A percentile compares a stretch with the other conserved stretches of the same genome.
phyloP scores from a whole-genome alignment of 139 green algal genomes.

The Penium margaritaceum region DNA sequence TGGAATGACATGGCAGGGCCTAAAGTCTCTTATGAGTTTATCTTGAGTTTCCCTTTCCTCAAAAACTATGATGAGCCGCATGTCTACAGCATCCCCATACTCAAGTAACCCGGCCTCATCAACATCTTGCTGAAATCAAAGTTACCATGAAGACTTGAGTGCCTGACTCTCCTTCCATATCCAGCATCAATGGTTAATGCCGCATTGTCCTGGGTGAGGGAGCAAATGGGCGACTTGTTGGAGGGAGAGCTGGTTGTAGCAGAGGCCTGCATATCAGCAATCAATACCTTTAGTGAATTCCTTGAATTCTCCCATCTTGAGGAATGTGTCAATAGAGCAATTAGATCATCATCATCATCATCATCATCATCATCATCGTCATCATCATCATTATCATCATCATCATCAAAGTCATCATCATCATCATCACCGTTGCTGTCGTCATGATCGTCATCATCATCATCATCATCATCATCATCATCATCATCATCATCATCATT shows the following conservation, averaged over 20 bases:
- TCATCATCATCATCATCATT: too few relatives aligned
- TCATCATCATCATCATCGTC: too few relatives aligned
- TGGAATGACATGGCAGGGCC: too few relatives aligned
- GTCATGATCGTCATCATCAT: too few relatives aligned
- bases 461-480: too few relatives aligned
- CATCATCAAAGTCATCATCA: too few relatives aligned
- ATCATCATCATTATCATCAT: too few relatives aligned
- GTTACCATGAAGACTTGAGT: constrained; percentile 31
- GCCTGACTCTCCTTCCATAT: constrained; percentile 3
- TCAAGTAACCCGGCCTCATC: constrained; percentile 32
- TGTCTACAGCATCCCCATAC: constrained; percentile 33
- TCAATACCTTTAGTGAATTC: constrained; percentile 44
- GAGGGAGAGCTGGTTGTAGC: constrained; percentile 22
- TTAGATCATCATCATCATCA: too few relatives aligned
- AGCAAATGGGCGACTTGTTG: constrained; percentile 9
- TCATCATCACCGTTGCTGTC: too few relatives aligned
- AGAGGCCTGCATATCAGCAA: constrained; percentile 38
- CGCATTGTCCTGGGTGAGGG: constrained; percentile 18
- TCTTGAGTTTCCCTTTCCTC: constrained; percentile 4
- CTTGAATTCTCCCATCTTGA: constrained; percentile 24
- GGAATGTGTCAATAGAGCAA: too few relatives aligned
- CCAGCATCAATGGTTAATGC: background rate
- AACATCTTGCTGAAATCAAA: constrained; percentile 32
- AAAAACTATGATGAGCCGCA: constrained; percentile 41
- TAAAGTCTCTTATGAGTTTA: too few relatives aligned